Conservation (phyloP, 495 filamentous ascomycete species). For the Amphirosellinia nigrospora region DNA sequence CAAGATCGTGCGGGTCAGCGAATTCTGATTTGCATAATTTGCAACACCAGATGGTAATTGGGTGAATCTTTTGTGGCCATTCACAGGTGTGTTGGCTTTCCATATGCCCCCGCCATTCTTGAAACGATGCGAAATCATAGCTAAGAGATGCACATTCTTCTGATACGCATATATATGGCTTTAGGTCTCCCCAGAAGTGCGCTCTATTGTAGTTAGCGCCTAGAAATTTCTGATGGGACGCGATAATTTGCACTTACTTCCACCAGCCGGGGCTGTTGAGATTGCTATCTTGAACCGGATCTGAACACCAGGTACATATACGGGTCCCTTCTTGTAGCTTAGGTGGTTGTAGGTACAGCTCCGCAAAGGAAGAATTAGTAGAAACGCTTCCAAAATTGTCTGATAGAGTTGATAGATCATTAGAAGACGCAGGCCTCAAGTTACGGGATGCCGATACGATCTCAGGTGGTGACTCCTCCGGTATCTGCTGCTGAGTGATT, state of each 20-base stretch:
- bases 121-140: background rate
- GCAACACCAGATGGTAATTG: no score
- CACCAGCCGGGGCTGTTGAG: background rate
- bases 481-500: no score
- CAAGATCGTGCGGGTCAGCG: no score
- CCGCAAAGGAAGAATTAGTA: no score
- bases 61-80: background rate
- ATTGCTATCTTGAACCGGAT: background rate
- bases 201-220: background rate
- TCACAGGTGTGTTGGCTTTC: background rate
- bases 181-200: constrained; percentile 2
- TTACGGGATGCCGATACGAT: no score
- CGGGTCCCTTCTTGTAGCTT: no score
- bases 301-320: background rate
- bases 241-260: background rate
- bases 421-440: no score
- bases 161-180: constrained; percentile 2
- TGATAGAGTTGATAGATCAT: no score
- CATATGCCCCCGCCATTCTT: background rate
- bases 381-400: no score
- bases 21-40: no score
- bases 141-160: background rate
- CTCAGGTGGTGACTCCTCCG: no score
- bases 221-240: background rate
- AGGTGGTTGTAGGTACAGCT: no score